Percentiles rank a stretch among this genome's conserved stretches.
Evolutionary conservation across 208 protist species (phyloP).

Genomic region (Lotmaria passim): DNA sequence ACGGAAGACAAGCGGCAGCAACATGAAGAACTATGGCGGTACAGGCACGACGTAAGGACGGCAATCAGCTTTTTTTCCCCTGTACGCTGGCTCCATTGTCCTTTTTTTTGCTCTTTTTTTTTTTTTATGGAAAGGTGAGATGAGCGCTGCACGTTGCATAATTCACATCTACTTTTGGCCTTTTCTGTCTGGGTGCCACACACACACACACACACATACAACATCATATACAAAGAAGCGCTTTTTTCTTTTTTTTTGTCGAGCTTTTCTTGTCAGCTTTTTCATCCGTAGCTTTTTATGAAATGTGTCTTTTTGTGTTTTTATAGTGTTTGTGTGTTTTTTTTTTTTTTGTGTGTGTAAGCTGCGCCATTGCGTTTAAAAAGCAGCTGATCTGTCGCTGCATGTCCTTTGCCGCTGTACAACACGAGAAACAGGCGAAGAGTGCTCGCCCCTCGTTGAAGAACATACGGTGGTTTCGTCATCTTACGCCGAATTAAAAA

Average conservation of each 20-base stretch:
- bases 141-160: too few species aligned
- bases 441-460: too few species aligned
- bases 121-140: neutral
- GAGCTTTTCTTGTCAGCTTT: neutral
- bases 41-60: conserved; percentile 22
- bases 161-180: neutral
- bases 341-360: neutral
- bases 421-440: too few species aligned
- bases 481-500: too few species aligned
- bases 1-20: conserved; percentile 28
- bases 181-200: neutral
- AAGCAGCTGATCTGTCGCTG: too few species aligned
- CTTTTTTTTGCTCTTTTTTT: neutral
- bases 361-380: too few species aligned
- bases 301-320: neutral
- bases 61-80: too few species aligned
- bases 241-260: neutral
- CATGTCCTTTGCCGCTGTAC: too few species aligned
- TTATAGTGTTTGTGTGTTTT: neutral
- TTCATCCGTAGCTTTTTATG: neutral
- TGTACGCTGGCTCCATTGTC: neutral
- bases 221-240: neutral
- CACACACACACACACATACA: neutral
- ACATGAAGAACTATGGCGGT: conserved; percentile 26
- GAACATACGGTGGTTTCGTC: too few species aligned